Evolutionary conservation across 345 rosid species (phyloP).

Genomic region (Linum tenue): DNA sequence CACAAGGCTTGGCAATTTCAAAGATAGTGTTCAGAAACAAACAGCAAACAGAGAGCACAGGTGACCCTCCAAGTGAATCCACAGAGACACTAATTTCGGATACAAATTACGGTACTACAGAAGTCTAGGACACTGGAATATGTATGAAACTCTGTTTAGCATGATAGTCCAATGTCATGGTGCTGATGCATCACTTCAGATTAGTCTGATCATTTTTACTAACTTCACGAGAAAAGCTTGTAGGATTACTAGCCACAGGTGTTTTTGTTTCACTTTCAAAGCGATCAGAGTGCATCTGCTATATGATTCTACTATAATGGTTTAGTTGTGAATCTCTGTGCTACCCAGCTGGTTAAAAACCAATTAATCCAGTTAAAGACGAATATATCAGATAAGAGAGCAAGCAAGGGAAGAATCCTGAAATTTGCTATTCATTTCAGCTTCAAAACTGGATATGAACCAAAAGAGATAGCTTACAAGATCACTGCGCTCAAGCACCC

Average conservation of each 20-base stretch:
- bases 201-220: no score
- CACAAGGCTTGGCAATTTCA: neutral
- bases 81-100: neutral
- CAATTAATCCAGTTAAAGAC: no score
- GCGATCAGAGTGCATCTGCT: neutral
- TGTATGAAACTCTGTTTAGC: neutral
- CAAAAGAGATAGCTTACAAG: conserved; percentile 41
- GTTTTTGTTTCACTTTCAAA: no score
- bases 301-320: neutral
- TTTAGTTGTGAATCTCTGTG: neutral
- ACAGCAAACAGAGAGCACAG: no score
- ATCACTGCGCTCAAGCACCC: conserved; percentile 94
- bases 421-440: neutral
- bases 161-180: neutral
- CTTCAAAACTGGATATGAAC: neutral
- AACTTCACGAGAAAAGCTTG: no score
- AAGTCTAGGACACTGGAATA: neutral
- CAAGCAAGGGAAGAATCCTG: neutral
- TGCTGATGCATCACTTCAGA: no score
- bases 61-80: neutral
- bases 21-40: neutral
- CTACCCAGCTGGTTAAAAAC: neutral
- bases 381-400: no score
- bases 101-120: neutral
- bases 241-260: no score